Evolutionary conservation across 176 grass and related monocot species (phyloP).

Genomic region (Triticum dicoccoides): DNA sequence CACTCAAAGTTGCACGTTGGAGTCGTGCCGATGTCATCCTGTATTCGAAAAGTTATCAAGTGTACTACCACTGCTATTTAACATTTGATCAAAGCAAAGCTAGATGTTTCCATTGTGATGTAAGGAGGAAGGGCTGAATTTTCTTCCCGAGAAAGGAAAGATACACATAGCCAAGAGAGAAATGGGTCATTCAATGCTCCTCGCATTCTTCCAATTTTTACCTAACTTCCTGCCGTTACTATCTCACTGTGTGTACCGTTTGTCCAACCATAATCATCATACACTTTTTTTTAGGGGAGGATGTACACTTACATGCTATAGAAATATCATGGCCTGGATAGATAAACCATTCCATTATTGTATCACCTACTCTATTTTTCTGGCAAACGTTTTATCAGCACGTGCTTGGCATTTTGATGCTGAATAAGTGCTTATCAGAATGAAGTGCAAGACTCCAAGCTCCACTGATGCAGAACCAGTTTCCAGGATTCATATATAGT

Average conservation of each 20-base stretch:
- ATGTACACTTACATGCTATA: background rate
- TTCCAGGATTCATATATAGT: background rate
- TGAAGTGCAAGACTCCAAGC: background rate
- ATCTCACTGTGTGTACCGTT: background rate
- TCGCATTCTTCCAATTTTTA: background rate
- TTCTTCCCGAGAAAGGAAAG: background rate
- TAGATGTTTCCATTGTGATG: background rate
- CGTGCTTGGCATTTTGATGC: conserved; percentile 3
- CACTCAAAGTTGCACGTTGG: too few relatives aligned
- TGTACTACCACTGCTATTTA: background rate
- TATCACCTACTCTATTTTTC: background rate
- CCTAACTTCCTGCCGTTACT: background rate
- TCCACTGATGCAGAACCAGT: background rate
- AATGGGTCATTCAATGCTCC: background rate
- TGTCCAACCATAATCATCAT: background rate
- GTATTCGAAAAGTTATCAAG: background rate
- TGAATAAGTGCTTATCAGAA: background rate
- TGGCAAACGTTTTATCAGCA: background rate
- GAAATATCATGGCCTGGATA: conserved; percentile 4
- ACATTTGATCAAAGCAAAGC: background rate
- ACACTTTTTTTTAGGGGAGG: background rate
- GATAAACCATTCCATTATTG: conserved; percentile 26
- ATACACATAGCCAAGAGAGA: background rate
- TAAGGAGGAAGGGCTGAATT: background rate
- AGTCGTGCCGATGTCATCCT: background rate